Conservation (phyloP, 2,329 filamentous ascomycete species). For the Neoarthrinium moseri region DNA sequence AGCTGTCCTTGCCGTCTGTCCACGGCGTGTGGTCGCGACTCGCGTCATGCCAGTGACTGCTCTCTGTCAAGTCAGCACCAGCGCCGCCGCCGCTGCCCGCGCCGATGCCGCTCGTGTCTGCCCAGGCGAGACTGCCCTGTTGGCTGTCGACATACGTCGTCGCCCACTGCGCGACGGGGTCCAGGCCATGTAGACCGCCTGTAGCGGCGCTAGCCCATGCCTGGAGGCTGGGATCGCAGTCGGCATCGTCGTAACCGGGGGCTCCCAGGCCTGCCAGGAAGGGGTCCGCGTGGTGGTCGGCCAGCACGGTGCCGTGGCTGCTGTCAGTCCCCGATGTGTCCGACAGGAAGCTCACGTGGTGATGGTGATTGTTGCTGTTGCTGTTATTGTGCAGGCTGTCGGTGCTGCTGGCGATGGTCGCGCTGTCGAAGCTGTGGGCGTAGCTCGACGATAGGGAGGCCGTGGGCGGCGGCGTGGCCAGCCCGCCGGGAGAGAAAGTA, state of each 20-base stretch:
- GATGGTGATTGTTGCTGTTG: conserved; percentile 22
- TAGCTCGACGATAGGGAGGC: conserved; percentile 49
- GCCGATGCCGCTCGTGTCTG: neutral
- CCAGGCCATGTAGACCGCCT: conserved; percentile 7
- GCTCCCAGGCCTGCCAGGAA: conserved; percentile 29
- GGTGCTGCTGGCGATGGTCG: conserved; percentile 17
- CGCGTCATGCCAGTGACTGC: neutral
- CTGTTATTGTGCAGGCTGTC: conserved; percentile 26
- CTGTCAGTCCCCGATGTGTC: conserved; percentile 28
- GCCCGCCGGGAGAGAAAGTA: conserved; percentile 45
- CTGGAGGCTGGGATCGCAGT: conserved; percentile 14
- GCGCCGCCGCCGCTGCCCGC: neutral
- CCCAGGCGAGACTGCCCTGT: conserved; percentile 7
- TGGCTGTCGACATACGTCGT: conserved; percentile 10
- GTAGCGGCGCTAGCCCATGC: conserved; percentile 6
- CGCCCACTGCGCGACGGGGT: conserved; percentile 8
- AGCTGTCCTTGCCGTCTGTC: conserved; percentile 10
- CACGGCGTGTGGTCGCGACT: conserved; percentile 6
- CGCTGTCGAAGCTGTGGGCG: conserved; percentile 39
- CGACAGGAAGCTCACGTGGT: conserved; percentile 37
- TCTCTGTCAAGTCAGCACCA: neutral
- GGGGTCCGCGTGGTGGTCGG: conserved; percentile 16
- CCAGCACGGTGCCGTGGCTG: conserved; percentile 10
- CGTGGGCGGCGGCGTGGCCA: conserved; percentile 57
- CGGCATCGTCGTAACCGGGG: conserved; percentile 13